phyloP scores from a whole-genome alignment of 2,329 filamentous ascomycete species.

The Myriosclerotinia scirpicola region DNA sequence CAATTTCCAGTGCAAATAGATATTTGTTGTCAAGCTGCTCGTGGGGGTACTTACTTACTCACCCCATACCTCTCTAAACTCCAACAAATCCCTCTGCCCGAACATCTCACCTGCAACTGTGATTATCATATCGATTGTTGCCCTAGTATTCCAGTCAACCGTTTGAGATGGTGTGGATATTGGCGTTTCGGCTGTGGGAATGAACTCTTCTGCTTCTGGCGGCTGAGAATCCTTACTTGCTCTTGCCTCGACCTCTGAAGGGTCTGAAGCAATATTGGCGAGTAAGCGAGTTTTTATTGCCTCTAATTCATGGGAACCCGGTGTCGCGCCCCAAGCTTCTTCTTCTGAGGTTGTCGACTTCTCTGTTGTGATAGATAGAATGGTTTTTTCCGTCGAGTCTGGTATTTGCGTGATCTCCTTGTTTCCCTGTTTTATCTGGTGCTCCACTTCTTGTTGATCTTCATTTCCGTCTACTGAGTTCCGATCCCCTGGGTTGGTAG shows the following conservation, averaged over 20 bases:
- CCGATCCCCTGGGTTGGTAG: slow-evolving; percentile 25
- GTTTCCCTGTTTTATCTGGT: background rate
- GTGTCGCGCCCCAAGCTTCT: background rate
- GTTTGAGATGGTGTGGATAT: background rate
- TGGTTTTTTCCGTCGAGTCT: background rate
- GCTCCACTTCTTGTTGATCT: background rate
- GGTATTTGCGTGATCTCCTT: background rate
- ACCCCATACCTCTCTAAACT: slow-evolving; percentile 62
- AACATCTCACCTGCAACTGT: slow-evolving; percentile 86
- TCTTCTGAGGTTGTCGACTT: background rate
- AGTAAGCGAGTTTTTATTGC: slow-evolving; percentile 6
- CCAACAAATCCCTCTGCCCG: slow-evolving; percentile 82
- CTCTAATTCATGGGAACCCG: background rate
- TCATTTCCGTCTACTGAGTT: background rate
- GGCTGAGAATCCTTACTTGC: background rate
- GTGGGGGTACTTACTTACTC: slow-evolving; percentile 1
- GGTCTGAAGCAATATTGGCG: slow-evolving; percentile 3
- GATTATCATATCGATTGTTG: slow-evolving; percentile 89
- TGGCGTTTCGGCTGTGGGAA: background rate
- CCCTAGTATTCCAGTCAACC: slow-evolving; percentile 47
- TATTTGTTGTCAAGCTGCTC: background rate
- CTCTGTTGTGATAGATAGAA: background rate
- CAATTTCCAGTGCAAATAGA: background rate
- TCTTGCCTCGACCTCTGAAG: background rate
- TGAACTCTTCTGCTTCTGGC: background rate